These are phyloP conservation scores for Lasiosphaeria ovina DNA, from an alignment of 495 filamentous ascomycete genomes.

Conservation along the genomic window DNA sequence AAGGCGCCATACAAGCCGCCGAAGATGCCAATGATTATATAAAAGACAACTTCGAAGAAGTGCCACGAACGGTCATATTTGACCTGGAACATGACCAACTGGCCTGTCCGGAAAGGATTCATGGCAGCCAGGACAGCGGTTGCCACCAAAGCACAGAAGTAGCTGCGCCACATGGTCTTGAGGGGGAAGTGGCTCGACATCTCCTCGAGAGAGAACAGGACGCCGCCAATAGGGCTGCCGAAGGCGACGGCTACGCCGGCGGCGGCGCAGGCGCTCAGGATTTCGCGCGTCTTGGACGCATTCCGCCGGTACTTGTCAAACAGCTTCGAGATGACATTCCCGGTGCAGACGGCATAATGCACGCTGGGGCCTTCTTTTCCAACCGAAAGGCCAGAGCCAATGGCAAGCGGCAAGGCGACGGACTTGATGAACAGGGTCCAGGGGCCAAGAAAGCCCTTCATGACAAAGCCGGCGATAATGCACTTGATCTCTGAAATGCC, in stretches of 20 bases:
- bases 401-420: slow-evolving; percentile 83
- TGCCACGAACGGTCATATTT: slow-evolving; percentile 96
- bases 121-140: slow-evolving; percentile 92
- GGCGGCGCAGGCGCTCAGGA: slow-evolving; percentile 89
- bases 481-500: slow-evolving; percentile 99
- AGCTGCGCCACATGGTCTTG: slow-evolving; percentile 97
- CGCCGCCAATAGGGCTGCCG: slow-evolving; percentile 94
- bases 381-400: slow-evolving; percentile 91
- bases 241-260: slow-evolving; percentile 97
- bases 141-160: slow-evolving; percentile 95
- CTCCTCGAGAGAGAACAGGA: slow-evolving; percentile 95
- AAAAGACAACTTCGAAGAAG: slow-evolving; percentile 94
- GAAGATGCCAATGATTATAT: slow-evolving; percentile 86
- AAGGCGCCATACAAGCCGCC: slow-evolving; percentile 95
- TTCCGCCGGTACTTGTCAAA: slow-evolving; percentile 92
- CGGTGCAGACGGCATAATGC: slow-evolving; percentile 96
- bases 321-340: slow-evolving; percentile 91
- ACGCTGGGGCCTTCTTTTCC: slow-evolving; percentile 98
- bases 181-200: slow-evolving; percentile 98
- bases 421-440: slow-evolving; percentile 96
- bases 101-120: slow-evolving; percentile 98
- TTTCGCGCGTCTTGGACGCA: slow-evolving; percentile 92
- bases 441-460: slow-evolving; percentile 95
- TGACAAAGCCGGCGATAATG: slow-evolving; percentile 98
- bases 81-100: slow-evolving; percentile 99